Evolutionary conservation across 2,329 filamentous ascomycete genomes (phyloP).

Genomic region (Sarocladiaceae sp.): DNA sequence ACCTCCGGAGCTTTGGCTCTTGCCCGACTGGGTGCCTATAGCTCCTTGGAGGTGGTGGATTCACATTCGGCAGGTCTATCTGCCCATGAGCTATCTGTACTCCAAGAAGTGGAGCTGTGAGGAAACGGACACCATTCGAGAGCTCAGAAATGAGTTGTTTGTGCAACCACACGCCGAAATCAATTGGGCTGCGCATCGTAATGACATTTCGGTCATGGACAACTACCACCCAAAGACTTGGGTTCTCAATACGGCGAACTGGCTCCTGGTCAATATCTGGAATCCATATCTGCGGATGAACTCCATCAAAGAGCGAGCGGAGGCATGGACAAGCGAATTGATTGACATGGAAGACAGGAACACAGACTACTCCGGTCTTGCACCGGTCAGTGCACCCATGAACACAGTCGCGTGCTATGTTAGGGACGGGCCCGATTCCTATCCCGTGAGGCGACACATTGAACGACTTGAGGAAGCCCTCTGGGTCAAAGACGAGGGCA

Average conservation of each 20-base stretch:
- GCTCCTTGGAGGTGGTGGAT: constrained; percentile 97
- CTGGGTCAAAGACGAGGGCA: constrained; percentile 88
- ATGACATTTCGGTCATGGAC: constrained; percentile 73
- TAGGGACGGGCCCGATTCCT: constrained; percentile 71
- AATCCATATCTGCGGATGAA: constrained; percentile 69
- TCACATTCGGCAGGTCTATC: constrained; percentile 93
- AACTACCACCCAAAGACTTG: constrained; percentile 93
- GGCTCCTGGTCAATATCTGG: constrained; percentile 74
- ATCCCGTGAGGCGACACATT: constrained; percentile 69
- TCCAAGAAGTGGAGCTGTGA: constrained; percentile 78
- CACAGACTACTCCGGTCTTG: constrained; percentile 80
- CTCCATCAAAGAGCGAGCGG: constrained; percentile 63
- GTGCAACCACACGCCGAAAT: constrained; percentile 74
- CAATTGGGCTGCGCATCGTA: constrained; percentile 72
- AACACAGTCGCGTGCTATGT: constrained; percentile 86
- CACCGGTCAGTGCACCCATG: constrained; percentile 86
- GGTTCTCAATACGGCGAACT: constrained; percentile 75
- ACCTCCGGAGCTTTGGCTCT: constrained; percentile 87
- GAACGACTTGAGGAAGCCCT: constrained; percentile 82
- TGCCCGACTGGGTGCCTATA: constrained; percentile 87
- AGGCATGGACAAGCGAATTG: constrained; percentile 76
- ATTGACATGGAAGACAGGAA: constrained; percentile 92
- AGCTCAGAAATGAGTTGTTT: constrained; percentile 78
- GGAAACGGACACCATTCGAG: constrained; percentile 67
- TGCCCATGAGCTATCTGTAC: constrained; percentile 88